A percentile compares a stretch with the other conserved stretches of the same genome.
Evolutionary conservation across 306 rosid species (phyloP).

Genomic region (Cucurbita moschata): DNA sequence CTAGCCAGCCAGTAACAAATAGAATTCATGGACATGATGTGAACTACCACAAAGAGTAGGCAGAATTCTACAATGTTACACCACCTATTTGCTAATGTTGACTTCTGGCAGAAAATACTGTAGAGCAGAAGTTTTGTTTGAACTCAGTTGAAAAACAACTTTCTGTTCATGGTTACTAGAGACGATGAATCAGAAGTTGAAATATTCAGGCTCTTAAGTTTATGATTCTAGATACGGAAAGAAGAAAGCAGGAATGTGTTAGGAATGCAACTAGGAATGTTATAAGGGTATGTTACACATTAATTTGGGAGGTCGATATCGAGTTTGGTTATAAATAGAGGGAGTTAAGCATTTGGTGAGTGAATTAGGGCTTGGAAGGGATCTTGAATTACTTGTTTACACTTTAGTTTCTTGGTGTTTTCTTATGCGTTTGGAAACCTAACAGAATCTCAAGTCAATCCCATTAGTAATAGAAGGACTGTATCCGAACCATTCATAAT

Average conservation of each 20-base stretch:
- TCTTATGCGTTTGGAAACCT: no score
- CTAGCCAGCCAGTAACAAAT: constrained; percentile 22
- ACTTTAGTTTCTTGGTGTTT: no score
- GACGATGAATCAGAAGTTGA: not conserved
- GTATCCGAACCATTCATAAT: not conserved
- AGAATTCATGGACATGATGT: not conserved
- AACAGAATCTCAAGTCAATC: not conserved
- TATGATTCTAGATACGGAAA: not conserved
- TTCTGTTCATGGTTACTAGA: not conserved
- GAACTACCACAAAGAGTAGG: not conserved
- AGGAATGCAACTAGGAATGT: no score
- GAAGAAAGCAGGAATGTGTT: not conserved
- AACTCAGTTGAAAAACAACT: not conserved
- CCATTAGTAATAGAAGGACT: not conserved
- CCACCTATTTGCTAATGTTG: not conserved
- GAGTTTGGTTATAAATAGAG: no score
- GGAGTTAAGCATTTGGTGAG: no score
- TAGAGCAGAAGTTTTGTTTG: not conserved
- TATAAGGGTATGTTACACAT: no score
- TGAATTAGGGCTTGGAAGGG: no score
- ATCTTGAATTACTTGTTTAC: no score
- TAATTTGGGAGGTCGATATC: no score
- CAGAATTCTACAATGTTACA: not conserved
- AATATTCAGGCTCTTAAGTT: not conserved
- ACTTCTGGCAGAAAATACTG: not conserved